Percentiles rank a stretch among this genome's conserved stretches.
Evolutionary conservation across 495 filamentous ascomycete genomes (phyloP).

Genomic region (Xylaria sp.): DNA sequence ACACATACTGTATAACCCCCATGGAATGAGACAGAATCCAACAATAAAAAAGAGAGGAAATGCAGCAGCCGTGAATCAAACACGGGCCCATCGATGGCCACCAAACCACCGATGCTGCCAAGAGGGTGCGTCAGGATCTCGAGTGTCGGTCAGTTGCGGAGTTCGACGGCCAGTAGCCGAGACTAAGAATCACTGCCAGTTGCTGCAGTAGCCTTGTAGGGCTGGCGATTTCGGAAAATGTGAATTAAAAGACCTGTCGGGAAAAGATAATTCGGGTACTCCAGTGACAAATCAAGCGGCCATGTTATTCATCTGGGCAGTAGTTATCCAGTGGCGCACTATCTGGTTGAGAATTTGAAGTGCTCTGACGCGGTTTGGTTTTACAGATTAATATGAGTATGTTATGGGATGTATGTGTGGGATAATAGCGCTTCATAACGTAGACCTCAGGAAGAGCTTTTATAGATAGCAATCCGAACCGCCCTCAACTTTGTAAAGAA

Average conservation of each 20-base stretch:
- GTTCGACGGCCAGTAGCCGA: neutral
- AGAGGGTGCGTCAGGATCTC: neutral
- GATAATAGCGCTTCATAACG: too few relatives aligned
- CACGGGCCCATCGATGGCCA: slow-evolving; percentile 60
- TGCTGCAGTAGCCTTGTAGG: neutral
- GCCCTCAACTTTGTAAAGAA: too few relatives aligned
- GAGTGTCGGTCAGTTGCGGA: neutral
- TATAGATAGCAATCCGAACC: too few relatives aligned
- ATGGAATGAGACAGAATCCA: neutral
- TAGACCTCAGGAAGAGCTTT: too few relatives aligned
- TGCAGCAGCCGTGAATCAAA: slow-evolving; percentile 58
- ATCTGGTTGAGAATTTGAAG: neutral
- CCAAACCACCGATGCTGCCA: slow-evolving; percentile 52
- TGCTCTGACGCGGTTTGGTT: too few relatives aligned
- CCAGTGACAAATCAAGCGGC: too few relatives aligned
- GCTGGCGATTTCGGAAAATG: neutral
- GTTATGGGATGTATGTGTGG: too few relatives aligned
- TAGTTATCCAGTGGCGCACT: neutral
- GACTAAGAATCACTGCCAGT: neutral
- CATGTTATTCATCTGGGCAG: too few relatives aligned
- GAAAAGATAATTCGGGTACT: neutral
- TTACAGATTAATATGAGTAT: too few relatives aligned
- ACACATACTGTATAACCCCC: neutral
- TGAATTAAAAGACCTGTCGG: neutral
- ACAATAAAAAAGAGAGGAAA: slow-evolving; percentile 12